Conservation (phyloP, 2,329 filamentous ascomycete species). For the Arthrobotrys musiformis region DNA sequence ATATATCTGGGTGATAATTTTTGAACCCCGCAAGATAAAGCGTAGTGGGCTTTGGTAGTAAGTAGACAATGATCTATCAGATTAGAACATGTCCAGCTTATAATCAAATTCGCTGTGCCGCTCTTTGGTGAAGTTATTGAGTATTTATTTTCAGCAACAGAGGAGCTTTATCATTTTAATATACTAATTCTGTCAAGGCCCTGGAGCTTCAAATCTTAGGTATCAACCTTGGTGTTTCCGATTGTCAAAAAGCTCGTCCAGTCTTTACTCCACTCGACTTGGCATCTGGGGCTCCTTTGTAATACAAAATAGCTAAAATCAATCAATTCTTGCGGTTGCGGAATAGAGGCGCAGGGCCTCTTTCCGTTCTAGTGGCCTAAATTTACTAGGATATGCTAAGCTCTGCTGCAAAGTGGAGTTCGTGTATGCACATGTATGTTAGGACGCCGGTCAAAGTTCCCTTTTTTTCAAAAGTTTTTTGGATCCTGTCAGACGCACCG, state of each 20-base stretch:
- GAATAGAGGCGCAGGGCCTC: conserved; percentile 1
- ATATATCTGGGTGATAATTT: too few relatives aligned
- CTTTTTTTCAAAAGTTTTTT: too few relatives aligned
- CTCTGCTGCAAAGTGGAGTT: conserved; percentile 6
- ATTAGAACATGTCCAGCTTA: too few relatives aligned
- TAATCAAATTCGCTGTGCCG: too few relatives aligned
- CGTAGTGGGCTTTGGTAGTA: too few relatives aligned
- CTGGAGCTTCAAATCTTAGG: too few relatives aligned
- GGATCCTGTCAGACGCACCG: conserved; percentile 3
- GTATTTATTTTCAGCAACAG: background rate
- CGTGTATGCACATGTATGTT: background rate
- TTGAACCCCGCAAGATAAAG: too few relatives aligned
- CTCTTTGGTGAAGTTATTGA: background rate
- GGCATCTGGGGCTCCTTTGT: background rate
- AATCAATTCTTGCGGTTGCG: background rate
- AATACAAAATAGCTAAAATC: background rate
- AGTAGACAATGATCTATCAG: too few relatives aligned
- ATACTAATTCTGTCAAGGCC: background rate
- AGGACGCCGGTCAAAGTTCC: conserved; percentile 4
- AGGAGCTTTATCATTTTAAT: background rate
- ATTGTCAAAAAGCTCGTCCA: too few relatives aligned
- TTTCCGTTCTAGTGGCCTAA: background rate
- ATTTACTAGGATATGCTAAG: background rate
- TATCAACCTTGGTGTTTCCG: too few relatives aligned
- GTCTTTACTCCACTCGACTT: background rate